Base-by-base conservation (phyloP, 129 eudicot species). In the Calendula officinalis region DNA sequence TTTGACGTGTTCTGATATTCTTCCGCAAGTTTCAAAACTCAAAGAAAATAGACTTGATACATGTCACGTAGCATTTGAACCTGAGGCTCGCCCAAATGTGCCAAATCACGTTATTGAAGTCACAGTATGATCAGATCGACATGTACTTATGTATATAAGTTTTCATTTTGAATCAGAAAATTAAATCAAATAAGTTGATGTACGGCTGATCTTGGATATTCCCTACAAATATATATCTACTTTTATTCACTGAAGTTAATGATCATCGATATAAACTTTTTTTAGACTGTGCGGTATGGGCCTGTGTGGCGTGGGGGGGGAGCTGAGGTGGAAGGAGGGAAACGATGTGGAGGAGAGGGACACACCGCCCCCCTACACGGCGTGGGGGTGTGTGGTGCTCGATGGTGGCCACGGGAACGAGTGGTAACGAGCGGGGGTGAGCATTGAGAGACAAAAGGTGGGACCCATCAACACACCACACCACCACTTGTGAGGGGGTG, bases 1-100 rank as follows among this genome's bases (percentile, higher is more conserved):
- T 10, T 34, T 84, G 6, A 62, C 69, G 6, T 43, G 35, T 56
- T 17, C 76, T 8, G 83, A 76, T 53, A 70, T 73, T 30, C 69
- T 73, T 64, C 89, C 81, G 4, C 68, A 38, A 11, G 72, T 54
- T 40, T 7, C 78, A 55, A 57, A 71, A 37, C 45, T 66, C 58
- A 61, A 59, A 30, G 71, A 64, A 15, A 64, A 56, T 4, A 46
- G 11, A 44, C 32, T 40, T 10, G 60, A 44, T 34, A 48, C 2
- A 14, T 38, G 6, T n/a, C 75, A 8, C 17, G 75, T 17, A 43
- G 64, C 60, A 44, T 4, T 16, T 50, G 46, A 49, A 37, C 59
- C 58, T 9, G 30, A 52, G 52, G 71, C 71, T 52, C 41, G 3
- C 41, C 50, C 40, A 38, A 39, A 39, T 52, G 38, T 66, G 49